Evolutionary conservation across 331 rosid species (phyloP).

Genomic region (Quercus phellos): DNA sequence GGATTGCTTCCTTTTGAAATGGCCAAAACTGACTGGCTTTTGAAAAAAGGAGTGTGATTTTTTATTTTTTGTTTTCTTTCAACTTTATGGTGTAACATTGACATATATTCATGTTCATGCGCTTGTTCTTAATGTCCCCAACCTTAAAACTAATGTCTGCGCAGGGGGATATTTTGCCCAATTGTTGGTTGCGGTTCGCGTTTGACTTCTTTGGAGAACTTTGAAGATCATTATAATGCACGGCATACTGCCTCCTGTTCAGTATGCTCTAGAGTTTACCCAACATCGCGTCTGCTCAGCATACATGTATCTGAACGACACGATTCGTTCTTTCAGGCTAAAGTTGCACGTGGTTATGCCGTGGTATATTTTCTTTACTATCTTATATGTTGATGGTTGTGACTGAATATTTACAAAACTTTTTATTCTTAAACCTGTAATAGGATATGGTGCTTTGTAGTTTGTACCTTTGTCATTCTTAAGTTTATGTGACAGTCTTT

Average conservation of each 20-base stretch:
- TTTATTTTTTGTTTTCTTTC: not conserved
- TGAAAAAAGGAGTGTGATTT: not conserved
- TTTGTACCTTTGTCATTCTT: not conserved
- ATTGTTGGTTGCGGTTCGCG: constrained; percentile 76
- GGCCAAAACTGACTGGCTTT: not conserved
- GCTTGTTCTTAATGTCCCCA: not conserved
- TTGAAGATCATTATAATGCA: constrained; percentile 84
- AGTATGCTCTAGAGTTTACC: constrained; percentile 84
- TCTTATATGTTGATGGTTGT: not conserved
- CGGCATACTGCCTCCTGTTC: constrained; percentile 83
- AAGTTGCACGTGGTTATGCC: constrained; percentile 79
- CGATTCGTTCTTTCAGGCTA: constrained; percentile 90
- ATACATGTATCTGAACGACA: constrained; percentile 89
- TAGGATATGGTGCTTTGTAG: not conserved
- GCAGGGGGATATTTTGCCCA: constrained; percentile 72
- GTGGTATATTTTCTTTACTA: constrained; percentile 42
- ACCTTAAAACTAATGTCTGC: constrained; percentile 10
- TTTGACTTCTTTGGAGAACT: constrained; percentile 69
- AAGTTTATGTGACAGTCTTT: not conserved
- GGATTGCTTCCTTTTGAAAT: not conserved
- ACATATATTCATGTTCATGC: not conserved
- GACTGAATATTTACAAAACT: not conserved
- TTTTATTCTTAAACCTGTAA: not conserved
- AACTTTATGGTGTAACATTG: not conserved
- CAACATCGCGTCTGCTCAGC: constrained; percentile 73